These are phyloP conservation scores for Mortierella hygrophila DNA, from an alignment of 192 early-diverging fungal species.

Conservation along the genomic window DNA sequence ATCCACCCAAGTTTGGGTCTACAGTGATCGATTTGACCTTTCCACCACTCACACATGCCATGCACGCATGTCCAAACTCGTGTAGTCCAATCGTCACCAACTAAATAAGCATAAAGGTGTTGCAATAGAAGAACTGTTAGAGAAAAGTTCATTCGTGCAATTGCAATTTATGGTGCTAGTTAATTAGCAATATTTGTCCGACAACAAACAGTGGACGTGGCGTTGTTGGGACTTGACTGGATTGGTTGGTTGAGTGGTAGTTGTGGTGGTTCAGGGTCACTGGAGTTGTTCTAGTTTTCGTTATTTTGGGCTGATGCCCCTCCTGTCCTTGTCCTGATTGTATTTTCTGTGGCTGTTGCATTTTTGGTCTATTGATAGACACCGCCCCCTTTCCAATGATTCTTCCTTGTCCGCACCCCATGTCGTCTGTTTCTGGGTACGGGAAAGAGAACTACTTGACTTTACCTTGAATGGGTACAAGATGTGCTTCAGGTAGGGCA, in stretches of 20 bases:
- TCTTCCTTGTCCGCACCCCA: not conserved
- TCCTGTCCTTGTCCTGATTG: not conserved
- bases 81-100: slow-evolving; percentile 93
- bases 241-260: not conserved
- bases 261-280: not conserved
- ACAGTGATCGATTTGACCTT: slow-evolving; percentile 90
- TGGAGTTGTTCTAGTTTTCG: not conserved
- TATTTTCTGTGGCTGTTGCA: not conserved
- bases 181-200: slow-evolving; percentile 17
- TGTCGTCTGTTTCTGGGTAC: not conserved
- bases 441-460: not conserved
- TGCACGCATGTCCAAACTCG: slow-evolving; percentile 94
- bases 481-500: slow-evolving; percentile 86
- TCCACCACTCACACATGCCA: slow-evolving; percentile 89
- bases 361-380: slow-evolving; percentile 1
- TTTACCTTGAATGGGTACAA: slow-evolving; percentile 94
- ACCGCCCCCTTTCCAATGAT: not conserved
- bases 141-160: not conserved
- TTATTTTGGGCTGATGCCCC: slow-evolving; percentile 6
- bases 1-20: slow-evolving; percentile 93
- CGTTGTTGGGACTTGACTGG: not conserved
- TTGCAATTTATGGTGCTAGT: not conserved
- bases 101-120: slow-evolving; percentile 50
- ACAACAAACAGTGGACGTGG: not conserved
- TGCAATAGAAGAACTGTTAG: not conserved